A percentile compares a stretch with the other conserved stretches of the same genome.
Conservation (phyloP, 768 basidiomycete genomes). For the Termitomyces sp. region DNA sequence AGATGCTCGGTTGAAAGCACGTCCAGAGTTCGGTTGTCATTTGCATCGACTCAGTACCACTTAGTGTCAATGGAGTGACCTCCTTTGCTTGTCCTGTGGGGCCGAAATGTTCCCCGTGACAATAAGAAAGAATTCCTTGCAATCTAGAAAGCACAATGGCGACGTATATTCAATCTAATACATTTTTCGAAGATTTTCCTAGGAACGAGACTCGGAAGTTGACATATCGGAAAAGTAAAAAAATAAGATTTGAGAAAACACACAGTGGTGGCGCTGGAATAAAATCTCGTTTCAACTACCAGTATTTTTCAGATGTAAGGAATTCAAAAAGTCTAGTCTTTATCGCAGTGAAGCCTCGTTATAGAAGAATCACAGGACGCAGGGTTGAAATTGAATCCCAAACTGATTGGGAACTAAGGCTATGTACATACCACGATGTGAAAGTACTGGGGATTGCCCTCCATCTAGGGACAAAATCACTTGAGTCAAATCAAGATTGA, state of each 20-base stretch:
- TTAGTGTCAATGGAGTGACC: neutral
- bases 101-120: neutral
- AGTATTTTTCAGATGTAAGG: neutral
- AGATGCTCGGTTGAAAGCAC: neutral
- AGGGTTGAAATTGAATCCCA: neutral
- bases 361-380: neutral
- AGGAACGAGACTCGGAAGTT: neutral
- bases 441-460: neutral
- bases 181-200: no score
- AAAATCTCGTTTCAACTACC: neutral
- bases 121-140: neutral
- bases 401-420: no score
- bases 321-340: neutral
- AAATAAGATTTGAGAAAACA: no score
- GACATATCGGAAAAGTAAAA: no score
- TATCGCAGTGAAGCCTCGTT: neutral
- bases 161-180: no score
- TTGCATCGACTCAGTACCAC: no score
- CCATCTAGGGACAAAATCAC: no score
- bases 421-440: no score
- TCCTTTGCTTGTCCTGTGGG: neutral
- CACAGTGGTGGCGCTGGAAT: neutral
- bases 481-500: no score
- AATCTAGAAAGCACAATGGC: neutral
- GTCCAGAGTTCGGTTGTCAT: no score